Conservation (phyloP, 2,329 filamentous ascomycete genomes). For the Macroventuria anomochaeta region DNA sequence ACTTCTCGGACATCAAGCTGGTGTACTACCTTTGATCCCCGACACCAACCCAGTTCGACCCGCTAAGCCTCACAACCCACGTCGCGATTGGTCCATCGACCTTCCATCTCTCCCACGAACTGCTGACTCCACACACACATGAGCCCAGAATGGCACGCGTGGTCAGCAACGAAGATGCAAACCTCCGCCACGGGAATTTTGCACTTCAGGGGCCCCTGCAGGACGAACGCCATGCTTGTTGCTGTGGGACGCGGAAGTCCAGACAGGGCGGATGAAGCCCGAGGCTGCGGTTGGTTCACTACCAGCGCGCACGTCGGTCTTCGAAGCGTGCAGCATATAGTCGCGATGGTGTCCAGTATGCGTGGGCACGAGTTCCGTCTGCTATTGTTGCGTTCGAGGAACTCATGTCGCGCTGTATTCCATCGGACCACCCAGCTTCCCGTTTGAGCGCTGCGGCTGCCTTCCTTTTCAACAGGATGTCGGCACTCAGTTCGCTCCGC, state of each 20-base stretch:
- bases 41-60: slow-evolving; percentile 12
- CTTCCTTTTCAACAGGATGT: slow-evolving; percentile 20
- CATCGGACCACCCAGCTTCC: slow-evolving; percentile 14
- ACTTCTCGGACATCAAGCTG: slow-evolving; percentile 12
- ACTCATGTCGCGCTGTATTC: slow-evolving; percentile 11
- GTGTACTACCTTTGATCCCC: slow-evolving; percentile 15
- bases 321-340: slow-evolving; percentile 15
- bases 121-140: slow-evolving; percentile 8
- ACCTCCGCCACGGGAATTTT: slow-evolving; percentile 12
- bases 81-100: slow-evolving; percentile 2
- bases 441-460: slow-evolving; percentile 16
- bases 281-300: slow-evolving; percentile 19
- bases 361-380: not conserved
- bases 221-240: slow-evolving; percentile 5
- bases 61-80: slow-evolving; percentile 10
- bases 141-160: slow-evolving; percentile 2
- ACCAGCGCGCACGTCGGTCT: slow-evolving; percentile 13
- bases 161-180: slow-evolving; percentile 17
- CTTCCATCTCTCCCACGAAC: slow-evolving; percentile 3
- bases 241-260: slow-evolving; percentile 16
- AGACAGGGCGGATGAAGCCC: slow-evolving; percentile 17
- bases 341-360: slow-evolving; percentile 9
- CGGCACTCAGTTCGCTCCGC: slow-evolving; percentile 12
- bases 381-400: not conserved
- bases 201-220: slow-evolving; percentile 15